Evolutionary conservation across 257 asterid genomes (phyloP).

Genomic region (Linaria vulgaris): DNA sequence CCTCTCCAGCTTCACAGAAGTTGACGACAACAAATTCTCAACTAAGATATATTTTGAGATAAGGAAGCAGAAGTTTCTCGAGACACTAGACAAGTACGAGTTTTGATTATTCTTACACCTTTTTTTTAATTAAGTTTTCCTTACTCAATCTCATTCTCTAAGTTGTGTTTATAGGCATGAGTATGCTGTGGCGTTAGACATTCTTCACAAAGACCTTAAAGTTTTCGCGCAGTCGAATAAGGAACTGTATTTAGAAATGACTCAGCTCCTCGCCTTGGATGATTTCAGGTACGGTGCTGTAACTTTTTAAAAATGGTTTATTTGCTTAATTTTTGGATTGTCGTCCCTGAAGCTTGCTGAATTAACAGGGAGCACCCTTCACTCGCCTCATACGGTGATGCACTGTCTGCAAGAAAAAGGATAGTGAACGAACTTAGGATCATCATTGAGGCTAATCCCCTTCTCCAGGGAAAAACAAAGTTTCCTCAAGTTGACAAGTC

Average conservation of each 20-base stretch:
- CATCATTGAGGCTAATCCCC: constrained; percentile 62
- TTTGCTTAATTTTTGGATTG: constrained; percentile 16
- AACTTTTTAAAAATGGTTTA: neutral
- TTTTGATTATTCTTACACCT: constrained; percentile 11
- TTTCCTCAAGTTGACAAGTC: constrained; percentile 56
- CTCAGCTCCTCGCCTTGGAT: constrained; percentile 55
- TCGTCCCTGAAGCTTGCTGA: constrained; percentile 11
- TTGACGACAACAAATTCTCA: constrained; percentile 56
- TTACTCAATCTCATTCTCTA: neutral
- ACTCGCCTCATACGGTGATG: constrained; percentile 59
- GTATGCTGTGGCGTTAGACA: constrained; percentile 44
- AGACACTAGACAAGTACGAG: constrained; percentile 70
- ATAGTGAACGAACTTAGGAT: constrained; percentile 41
- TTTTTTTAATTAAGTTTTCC: neutral
- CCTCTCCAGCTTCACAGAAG: constrained; percentile 48
- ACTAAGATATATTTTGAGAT: constrained; percentile 67
- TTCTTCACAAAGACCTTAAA: constrained; percentile 68
- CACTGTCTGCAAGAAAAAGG: constrained; percentile 46
- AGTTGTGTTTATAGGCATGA: constrained; percentile 47
- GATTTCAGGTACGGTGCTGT: constrained; percentile 59
- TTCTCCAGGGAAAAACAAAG: constrained; percentile 40
- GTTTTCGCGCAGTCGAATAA: constrained; percentile 53
- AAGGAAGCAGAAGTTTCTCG: constrained; percentile 78
- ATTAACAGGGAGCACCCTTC: constrained; percentile 52
- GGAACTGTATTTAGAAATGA: constrained; percentile 60